Percentiles rank a stretch among this genome's conserved stretches.
These are phyloP conservation scores for Macaranga tanarius DNA, from an alignment of 441 rosid species.

Conservation along the genomic window DNA sequence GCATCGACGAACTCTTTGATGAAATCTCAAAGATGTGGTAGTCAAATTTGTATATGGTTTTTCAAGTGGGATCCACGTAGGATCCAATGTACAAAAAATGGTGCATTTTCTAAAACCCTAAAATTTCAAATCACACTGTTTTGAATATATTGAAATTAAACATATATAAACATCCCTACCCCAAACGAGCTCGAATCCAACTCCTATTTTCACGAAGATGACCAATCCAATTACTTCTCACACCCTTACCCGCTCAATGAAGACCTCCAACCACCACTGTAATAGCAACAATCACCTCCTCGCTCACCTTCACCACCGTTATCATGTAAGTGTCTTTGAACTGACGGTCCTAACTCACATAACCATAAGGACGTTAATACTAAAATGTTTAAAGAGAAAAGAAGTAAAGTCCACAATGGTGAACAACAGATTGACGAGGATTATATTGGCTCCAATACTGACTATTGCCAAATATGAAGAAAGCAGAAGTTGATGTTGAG, in stretches of 20 bases:
- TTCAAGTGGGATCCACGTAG: too few species aligned
- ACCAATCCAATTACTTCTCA: conserved; percentile 34
- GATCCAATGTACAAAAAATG: too few species aligned
- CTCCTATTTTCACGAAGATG: conserved; percentile 40
- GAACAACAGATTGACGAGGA: conserved; percentile 42
- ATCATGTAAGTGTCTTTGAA: conserved; percentile 51
- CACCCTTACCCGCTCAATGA: conserved; percentile 15
- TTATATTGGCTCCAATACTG: conserved; percentile 69
- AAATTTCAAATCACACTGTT: too few species aligned
- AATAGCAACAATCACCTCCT: conserved; percentile 23
- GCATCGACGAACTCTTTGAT: too few species aligned
- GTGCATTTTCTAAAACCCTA: too few species aligned
- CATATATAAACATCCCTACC: conserved; percentile 59
- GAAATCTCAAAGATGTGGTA: too few species aligned
- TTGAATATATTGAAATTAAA: too few species aligned
- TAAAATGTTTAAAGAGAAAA: conserved; percentile 45
- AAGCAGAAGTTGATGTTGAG: conserved; percentile 21
- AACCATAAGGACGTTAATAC: conserved; percentile 28
- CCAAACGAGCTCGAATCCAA: conserved; percentile 89
- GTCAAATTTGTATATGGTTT: too few species aligned
- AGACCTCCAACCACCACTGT: background rate
- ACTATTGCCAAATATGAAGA: conserved; percentile 42
- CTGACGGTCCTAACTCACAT: conserved; percentile 29
- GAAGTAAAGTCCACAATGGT: conserved; percentile 40
- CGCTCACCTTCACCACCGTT: conserved; percentile 25